Base-by-base conservation (phyloP, 768 basidiomycete species). In the Lactifluus echinatus region DNA sequence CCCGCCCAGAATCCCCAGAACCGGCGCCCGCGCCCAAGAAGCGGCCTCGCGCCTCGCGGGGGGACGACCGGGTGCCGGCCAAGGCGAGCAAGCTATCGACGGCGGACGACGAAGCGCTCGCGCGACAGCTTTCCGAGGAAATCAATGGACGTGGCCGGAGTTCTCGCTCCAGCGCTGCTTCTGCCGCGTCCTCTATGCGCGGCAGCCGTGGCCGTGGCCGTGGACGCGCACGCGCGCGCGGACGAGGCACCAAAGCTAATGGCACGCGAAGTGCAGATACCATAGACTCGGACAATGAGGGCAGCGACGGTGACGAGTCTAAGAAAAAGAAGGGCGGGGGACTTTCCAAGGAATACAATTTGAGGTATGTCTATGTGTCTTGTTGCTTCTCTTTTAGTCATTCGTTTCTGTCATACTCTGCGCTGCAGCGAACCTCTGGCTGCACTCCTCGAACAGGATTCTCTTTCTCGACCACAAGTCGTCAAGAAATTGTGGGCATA, bases 401-500 rank as follows among this genome's bases (percentile, higher is more conserved):
- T 26, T 42, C 50, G 12, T 53, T 34, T 10, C 14, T 17, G n/a
- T 58, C 47, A 50, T 55, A 12, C 36, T 37, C 17, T 11, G 21
- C 37, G 36, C 53, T 8, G 15, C 61, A 94, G 93, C 64, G 83
- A 78, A 62, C 83, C 89, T 17, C 73, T 96, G 24, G 81, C 88
- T 1, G 78, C 78, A 12, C 72, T 96, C 24, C 69, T 91, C n/a
- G 75, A 81, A 21, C 74, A 77, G 37, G 79, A 83, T 23, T 81
- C 78, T 65, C 71, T 93, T 47, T 89, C 92, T 40, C 83, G 93
- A 26, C 90, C 91, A 4, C 90, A 93, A 67, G 87, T 89, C 40
- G 93, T 96, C 46, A 95, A 95, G 69, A 82, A 81, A 55, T 73
- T 96, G 11, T 96, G 93, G 93, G 81, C 79, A 12, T 85, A 95